Percentiles rank a stretch among this genome's conserved stretches.
These are phyloP conservation scores for Dendrobium chrysotoxum DNA, from an alignment of 106 monocot species.

Conservation along the genomic window DNA sequence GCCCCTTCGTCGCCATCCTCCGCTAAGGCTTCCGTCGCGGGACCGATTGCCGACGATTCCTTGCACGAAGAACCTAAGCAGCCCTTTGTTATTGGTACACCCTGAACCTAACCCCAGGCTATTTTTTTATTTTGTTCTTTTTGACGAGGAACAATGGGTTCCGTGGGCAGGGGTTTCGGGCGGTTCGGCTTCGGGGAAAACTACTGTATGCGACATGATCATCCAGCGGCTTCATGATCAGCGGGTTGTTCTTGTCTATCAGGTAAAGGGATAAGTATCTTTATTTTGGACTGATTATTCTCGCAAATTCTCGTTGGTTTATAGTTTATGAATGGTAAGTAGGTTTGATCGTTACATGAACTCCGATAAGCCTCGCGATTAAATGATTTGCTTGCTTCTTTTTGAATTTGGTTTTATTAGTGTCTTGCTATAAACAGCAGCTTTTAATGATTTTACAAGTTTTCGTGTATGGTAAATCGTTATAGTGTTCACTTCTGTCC, in stretches of 20 bases:
- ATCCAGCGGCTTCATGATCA: conserved; percentile 84
- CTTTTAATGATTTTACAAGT: too few relatives aligned
- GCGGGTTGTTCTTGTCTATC: conserved; percentile 65
- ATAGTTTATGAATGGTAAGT: neutral
- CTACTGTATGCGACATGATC: conserved; percentile 91
- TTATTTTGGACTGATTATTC: neutral
- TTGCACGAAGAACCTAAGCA: conserved; percentile 22
- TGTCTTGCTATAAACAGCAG: too few relatives aligned
- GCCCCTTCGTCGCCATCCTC: conserved; percentile 25
- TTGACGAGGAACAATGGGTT: conserved; percentile 1
- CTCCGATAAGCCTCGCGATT: neutral
- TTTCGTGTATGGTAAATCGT: too few relatives aligned
- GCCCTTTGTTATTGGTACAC: conserved; percentile 77
- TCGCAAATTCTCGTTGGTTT: neutral
- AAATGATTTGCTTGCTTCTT: neutral
- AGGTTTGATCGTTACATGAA: neutral
- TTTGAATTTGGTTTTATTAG: too few relatives aligned
- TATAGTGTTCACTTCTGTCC: too few relatives aligned
- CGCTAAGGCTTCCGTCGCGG: conserved; percentile 18
- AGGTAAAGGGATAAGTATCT: conserved; percentile 25
- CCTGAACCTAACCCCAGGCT: neutral
- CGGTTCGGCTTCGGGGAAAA: conserved; percentile 86
- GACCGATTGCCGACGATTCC: neutral
- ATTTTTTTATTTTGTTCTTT: neutral
- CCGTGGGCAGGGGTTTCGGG: conserved; percentile 58